phyloP scores from a whole-genome alignment of 805 yeast genomes.

The Nakazawaea ishiwadae region DNA sequence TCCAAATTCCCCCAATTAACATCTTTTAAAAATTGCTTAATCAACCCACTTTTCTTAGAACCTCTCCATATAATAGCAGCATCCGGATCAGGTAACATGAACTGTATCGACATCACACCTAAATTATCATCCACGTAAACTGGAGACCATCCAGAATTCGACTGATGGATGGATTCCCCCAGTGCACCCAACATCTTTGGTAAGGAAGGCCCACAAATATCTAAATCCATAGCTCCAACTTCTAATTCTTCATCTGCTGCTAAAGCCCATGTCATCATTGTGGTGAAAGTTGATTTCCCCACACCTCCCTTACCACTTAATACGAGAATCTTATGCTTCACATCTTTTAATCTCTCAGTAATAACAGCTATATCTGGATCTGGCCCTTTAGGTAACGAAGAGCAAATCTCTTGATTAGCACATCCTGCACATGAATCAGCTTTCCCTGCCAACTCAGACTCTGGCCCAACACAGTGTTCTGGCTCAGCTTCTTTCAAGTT shows the following conservation, averaged over 20 bases:
- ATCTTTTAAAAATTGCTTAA: slow-evolving; percentile 89
- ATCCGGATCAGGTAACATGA: slow-evolving; percentile 89
- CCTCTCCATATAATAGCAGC: slow-evolving; percentile 98
- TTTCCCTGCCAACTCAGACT: slow-evolving; percentile 88
- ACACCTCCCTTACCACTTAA: slow-evolving; percentile 92
- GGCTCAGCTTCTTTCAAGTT: slow-evolving; percentile 70
- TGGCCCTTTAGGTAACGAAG: slow-evolving; percentile 86
- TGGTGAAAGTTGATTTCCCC: slow-evolving; percentile 93
- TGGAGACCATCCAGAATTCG: slow-evolving; percentile 94
- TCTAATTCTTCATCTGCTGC: slow-evolving; percentile 79
- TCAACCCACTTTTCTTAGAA: slow-evolving; percentile 88
- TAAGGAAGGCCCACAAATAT: slow-evolving; percentile 95
- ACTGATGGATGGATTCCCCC: slow-evolving; percentile 80
- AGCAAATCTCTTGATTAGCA: slow-evolving; percentile 88
- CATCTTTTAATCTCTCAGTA: slow-evolving; percentile 55
- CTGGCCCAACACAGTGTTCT: slow-evolving; percentile 98
- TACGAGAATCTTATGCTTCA: slow-evolving; percentile 75
- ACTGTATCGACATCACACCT: slow-evolving; percentile 93
- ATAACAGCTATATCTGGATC: slow-evolving; percentile 88
- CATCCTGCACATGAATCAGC: slow-evolving; percentile 94
- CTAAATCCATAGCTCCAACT: slow-evolving; percentile 95
- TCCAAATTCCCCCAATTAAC: slow-evolving; percentile 94
- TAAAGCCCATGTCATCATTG: slow-evolving; percentile 95
- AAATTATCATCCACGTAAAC: slow-evolving; percentile 92
- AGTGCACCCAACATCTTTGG: slow-evolving; percentile 93